Evolutionary conservation across 805 yeast genomes (phyloP).

Genomic region (Yarrowia keelungensis): DNA sequence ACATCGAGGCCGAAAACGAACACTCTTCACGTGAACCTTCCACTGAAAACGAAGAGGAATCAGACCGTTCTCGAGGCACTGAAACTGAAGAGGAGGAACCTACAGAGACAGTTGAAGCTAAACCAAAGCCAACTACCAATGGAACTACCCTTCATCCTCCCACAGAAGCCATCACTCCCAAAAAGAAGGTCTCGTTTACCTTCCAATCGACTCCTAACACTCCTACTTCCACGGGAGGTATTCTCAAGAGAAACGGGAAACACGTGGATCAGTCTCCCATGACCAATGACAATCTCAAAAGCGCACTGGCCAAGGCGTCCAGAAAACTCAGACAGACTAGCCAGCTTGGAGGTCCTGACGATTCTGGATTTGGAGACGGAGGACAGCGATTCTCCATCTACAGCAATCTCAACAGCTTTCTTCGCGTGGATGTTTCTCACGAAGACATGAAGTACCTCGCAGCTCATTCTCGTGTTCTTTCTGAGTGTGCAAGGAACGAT

Average conservation of each 20-base stretch:
- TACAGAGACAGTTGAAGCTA: background rate
- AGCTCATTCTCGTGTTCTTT: background rate
- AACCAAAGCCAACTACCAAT: background rate
- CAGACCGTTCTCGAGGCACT: constrained; percentile 14
- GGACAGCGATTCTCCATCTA: constrained; percentile 30
- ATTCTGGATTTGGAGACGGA: constrained; percentile 33
- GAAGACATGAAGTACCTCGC: constrained; percentile 1
- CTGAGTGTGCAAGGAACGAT: constrained; percentile 20
- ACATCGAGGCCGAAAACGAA: background rate
- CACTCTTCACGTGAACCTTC: constrained; percentile 1
- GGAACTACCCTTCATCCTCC: background rate
- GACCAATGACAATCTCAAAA: background rate
- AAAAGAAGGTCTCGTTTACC: constrained; percentile 25
- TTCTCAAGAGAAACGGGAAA: constrained; percentile 7
- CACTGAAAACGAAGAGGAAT: constrained; percentile 6
- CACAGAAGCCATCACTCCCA: background rate
- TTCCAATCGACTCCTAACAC: constrained; percentile 19
- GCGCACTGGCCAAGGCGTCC: background rate
- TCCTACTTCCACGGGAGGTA: constrained; percentile 29
- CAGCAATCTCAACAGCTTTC: constrained; percentile 8
- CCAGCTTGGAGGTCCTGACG: constrained; percentile 28
- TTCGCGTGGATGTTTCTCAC: background rate
- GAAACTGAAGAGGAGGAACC: constrained; percentile 25
- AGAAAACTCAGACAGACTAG: background rate
- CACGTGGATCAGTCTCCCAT: background rate